A percentile compares a stretch with the other conserved stretches of the same genome.
These are phyloP conservation scores for Pinus taeda DNA, from an alignment of 75 land plant genomes.

Conservation along the genomic window DNA sequence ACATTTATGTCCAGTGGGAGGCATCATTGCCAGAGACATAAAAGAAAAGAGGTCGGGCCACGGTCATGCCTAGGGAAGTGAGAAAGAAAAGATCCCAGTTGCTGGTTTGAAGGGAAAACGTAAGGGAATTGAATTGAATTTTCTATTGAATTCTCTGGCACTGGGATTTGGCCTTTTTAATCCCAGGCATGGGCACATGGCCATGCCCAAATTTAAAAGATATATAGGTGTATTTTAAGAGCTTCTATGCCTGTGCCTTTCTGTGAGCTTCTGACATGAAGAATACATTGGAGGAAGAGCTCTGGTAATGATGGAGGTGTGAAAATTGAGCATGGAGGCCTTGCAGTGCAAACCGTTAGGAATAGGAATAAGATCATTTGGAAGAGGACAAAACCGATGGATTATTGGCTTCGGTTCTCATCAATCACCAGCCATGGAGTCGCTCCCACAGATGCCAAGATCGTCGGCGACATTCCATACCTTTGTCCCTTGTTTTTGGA, in stretches of 20 bases:
- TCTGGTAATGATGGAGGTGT: neutral
- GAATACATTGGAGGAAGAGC: neutral
- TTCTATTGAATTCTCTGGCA: no score
- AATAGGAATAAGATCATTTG: neutral
- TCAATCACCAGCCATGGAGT: neutral
- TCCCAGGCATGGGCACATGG: neutral
- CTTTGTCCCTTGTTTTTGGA: conserved; percentile 8
- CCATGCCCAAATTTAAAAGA: neutral
- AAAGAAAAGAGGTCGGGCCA: conserved; percentile 8
- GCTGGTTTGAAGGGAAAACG: conserved; percentile 9
- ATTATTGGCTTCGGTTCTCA: neutral
- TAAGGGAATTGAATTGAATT: conserved; percentile 2
- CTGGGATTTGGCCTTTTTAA: no score
- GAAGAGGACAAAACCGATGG: conserved; percentile 10
- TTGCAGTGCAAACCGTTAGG: conserved; percentile 8
- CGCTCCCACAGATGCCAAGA: neutral
- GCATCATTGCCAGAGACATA: conserved; percentile 9
- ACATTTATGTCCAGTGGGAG: neutral
- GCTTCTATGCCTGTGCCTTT: neutral
- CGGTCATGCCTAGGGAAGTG: conserved; percentile 4
- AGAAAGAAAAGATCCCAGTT: conserved; percentile 9
- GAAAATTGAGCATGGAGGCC: conserved; percentile 2
- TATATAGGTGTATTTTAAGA: neutral
- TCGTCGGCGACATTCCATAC: neutral
- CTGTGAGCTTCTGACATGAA: conserved; percentile 9